Conservation (phyloP, 768 basidiomycete species). For the Auriculariales sp. region DNA sequence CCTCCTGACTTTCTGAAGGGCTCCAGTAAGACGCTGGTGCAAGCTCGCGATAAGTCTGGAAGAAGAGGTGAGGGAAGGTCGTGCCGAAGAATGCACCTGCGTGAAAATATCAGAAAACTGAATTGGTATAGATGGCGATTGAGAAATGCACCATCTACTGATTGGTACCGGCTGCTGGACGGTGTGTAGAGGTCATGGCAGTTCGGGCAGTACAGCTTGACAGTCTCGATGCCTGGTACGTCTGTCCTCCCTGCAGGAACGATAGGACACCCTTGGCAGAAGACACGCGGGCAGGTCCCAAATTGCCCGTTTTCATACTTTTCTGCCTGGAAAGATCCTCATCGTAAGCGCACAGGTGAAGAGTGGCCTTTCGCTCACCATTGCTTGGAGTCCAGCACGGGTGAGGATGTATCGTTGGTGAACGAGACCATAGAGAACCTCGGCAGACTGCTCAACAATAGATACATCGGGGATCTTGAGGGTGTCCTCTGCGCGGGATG, state of each 20-base stretch:
- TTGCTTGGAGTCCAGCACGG: conserved; percentile 81
- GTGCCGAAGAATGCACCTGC: conserved; percentile 98
- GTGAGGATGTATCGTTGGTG: conserved; percentile 97
- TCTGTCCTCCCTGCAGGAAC: conserved; percentile 94
- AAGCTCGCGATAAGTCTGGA: conserved; percentile 94
- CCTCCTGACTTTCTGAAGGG: conserved; percentile 34
- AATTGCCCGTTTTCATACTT: conserved; percentile 90
- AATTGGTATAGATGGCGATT: background rate
- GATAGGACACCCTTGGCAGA: conserved; percentile 76
- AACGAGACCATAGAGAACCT: conserved; percentile 92
- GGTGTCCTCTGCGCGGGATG: conserved; percentile 51
- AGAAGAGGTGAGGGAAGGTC: conserved; percentile 95
- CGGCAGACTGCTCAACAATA: conserved; percentile 94
- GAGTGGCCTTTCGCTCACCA: conserved; percentile 39
- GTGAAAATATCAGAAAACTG: conserved; percentile 4
- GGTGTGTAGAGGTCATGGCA: conserved; percentile 96
- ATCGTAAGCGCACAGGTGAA: background rate
- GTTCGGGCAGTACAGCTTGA: conserved; percentile 95
- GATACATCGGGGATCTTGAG: conserved; percentile 96
- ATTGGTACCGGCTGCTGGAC: conserved; percentile 87
- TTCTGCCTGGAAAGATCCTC: conserved; percentile 56
- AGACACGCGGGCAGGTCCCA: conserved; percentile 90
- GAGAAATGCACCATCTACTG: conserved; percentile 69
- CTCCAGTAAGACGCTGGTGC: conserved; percentile 89
- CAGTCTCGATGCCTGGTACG: conserved; percentile 90